Percentiles rank a stretch among this genome's conserved stretches.
Evolutionary conservation across 2,329 filamentous ascomycete species (phyloP).

Genomic region (Pyrenophora seminiperda): DNA sequence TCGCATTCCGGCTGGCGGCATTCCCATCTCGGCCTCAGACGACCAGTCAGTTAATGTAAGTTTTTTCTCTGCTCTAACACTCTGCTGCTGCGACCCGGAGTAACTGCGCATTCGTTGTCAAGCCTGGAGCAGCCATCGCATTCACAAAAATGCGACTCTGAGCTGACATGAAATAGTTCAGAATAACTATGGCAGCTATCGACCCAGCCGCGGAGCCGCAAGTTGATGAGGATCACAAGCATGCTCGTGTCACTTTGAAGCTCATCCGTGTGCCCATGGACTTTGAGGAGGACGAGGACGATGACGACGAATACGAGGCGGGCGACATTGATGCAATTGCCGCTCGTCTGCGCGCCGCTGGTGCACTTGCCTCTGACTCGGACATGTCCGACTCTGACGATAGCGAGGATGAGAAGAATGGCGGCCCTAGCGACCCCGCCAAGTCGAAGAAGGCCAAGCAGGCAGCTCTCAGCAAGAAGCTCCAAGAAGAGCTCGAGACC

Average conservation of each 20-base stretch:
- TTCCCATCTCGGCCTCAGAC: constrained; percentile 74
- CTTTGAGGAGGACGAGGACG: constrained; percentile 62
- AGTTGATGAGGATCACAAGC: constrained; percentile 48
- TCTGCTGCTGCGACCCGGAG: not conserved
- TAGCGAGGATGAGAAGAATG: constrained; percentile 75
- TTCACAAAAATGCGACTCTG: not conserved
- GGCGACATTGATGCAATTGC: constrained; percentile 51
- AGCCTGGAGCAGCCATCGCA: constrained; percentile 5
- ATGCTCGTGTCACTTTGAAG: constrained; percentile 85
- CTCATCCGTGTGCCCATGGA: constrained; percentile 75
- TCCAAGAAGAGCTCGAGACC: constrained; percentile 69
- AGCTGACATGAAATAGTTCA: constrained; percentile 67
- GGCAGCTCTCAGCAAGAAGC: constrained; percentile 76
- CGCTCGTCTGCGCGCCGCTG: constrained; percentile 42
- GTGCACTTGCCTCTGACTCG: constrained; percentile 44
- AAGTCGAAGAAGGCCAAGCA: constrained; percentile 88
- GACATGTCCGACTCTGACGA: constrained; percentile 57
- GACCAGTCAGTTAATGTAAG: constrained; percentile 85
- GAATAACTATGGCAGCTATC: constrained; percentile 97
- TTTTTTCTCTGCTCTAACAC: constrained; percentile 28
- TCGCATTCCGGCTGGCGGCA: constrained; percentile 82
- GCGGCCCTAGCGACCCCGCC: constrained; percentile 86
- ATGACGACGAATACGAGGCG: constrained; percentile 55
- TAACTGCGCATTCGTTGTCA: not conserved
- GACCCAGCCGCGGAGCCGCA: constrained; percentile 76